These are phyloP conservation scores for Candida glucosophila DNA, from an alignment of 1,139 yeast species.

Conservation along the genomic window DNA sequence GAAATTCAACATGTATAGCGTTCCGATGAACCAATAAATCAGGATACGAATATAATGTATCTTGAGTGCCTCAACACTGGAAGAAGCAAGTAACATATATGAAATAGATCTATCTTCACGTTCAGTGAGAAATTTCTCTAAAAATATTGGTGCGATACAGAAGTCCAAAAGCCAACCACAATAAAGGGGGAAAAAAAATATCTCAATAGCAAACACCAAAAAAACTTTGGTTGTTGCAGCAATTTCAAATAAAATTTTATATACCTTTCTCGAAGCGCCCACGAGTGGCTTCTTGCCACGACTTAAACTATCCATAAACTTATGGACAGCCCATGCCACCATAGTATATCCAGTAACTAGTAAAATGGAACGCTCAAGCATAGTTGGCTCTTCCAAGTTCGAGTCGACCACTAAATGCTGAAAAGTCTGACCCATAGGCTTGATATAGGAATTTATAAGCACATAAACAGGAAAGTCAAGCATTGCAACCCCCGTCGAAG, in stretches of 20 bases:
- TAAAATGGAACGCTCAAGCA: constrained; percentile 26
- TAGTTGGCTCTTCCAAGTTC: constrained; percentile 10
- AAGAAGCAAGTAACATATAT: constrained; percentile 17
- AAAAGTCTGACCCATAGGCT: constrained; percentile 13
- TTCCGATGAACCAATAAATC: constrained; percentile 69
- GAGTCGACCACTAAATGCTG: constrained; percentile 12
- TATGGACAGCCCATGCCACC: constrained; percentile 18
- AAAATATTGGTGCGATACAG: constrained; percentile 51
- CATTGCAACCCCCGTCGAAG: constrained; percentile 4
- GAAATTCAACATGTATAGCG: constrained; percentile 77
- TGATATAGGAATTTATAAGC: constrained; percentile 5
- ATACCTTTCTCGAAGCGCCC: constrained; percentile 42
- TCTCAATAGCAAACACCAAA: constrained; percentile 66
- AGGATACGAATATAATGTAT: constrained; percentile 14
- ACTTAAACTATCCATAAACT: constrained; percentile 26
- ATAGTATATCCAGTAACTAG: constrained; percentile 31
- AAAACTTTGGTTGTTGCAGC: constrained; percentile 61
- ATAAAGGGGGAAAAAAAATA: constrained; percentile 74
- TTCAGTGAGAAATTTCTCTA: constrained; percentile 10
- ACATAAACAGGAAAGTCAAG: constrained; percentile 6
- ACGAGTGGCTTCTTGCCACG: constrained; percentile 33
- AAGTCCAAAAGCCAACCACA: constrained; percentile 78
- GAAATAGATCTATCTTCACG: constrained; percentile 7
- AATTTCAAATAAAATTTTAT: constrained; percentile 45
- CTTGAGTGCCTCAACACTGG: constrained; percentile 14